Base-by-base conservation (phyloP, 2,329 filamentous ascomycete genomes). In the Cladosporium colombiae region DNA sequence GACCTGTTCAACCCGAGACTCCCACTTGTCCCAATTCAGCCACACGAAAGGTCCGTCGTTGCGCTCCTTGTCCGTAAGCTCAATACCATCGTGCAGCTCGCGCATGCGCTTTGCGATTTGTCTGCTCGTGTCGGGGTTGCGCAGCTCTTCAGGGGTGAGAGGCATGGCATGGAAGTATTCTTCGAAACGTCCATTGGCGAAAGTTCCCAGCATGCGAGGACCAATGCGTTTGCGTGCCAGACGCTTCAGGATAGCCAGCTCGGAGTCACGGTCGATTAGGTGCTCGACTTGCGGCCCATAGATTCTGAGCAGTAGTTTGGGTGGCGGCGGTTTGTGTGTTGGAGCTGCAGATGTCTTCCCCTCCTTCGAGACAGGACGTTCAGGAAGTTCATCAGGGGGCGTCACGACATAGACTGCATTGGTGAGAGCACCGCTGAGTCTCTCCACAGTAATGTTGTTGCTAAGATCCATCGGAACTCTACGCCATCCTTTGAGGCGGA, bases 21-120 rank as follows among this genome's bases (percentile, higher is more conserved):
- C 84, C 93, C 93, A 97, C 75, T 90, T 91, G 76, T 98, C 93
- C 94, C 94, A 99, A 75, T 97, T 98, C 71, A 86, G 88, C 86
- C 92, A 96, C 13, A 97, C 90, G 64, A 88, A 89, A 0, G 95
- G 91, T 0, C 95, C 95, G 23, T 85, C 88, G 40, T 91, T 86
- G 60, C 88, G 85, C 78, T 99, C 95, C 40, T 88, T 83, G 1
- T 89, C 86, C 0, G 97, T 84, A 23, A 99, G 82, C 31, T 97
- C 93, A 68, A 99, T 90, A 0, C 95, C 95, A 62, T 97, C 91
- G 73, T 99, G 95, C 40, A 99, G 84, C 78, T 99, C 95, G 68
- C 93, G 86, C 92, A 99, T 97, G 60, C 95, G 91, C 82, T 98
- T 98, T 14, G 95, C 94, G 74, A 99, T 99, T 75, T 97, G 91